Evolutionary conservation across 805 yeast genomes (phyloP).

Genomic region (Dipodascus geniculatus): DNA sequence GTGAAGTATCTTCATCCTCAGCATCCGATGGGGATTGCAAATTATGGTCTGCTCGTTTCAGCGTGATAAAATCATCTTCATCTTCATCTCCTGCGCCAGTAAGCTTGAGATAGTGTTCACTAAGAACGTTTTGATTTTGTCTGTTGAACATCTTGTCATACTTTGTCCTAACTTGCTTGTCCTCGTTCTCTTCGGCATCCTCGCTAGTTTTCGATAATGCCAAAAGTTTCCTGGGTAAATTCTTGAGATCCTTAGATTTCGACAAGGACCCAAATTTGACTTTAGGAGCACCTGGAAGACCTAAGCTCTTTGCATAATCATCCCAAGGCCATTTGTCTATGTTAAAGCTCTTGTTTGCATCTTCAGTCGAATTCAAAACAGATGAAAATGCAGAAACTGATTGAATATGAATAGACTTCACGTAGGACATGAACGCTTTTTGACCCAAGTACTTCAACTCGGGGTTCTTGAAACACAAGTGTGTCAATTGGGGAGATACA

Average conservation of each 20-base stretch:
- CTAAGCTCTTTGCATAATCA: constrained; percentile 75
- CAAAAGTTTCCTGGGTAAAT: constrained; percentile 61
- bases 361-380: constrained; percentile 16
- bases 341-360: constrained; percentile 77
- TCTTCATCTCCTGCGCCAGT: constrained; percentile 37
- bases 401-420: constrained; percentile 73
- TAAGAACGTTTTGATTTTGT: constrained; percentile 80
- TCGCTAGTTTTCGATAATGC: constrained; percentile 36
- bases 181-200: constrained; percentile 38
- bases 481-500: constrained; percentile 75
- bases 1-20: constrained; percentile 41
- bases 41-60: constrained; percentile 69
- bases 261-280: constrained; percentile 54
- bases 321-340: constrained; percentile 69
- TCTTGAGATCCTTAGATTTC: constrained; percentile 57
- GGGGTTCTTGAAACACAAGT: constrained; percentile 83
- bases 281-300: constrained; percentile 93
- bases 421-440: constrained; percentile 88
- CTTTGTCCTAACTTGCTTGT: constrained; percentile 58
- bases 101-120: constrained; percentile 76
- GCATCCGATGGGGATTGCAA: constrained; percentile 25
- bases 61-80: constrained; percentile 64
- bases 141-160: constrained; percentile 95
- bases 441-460: constrained; percentile 88
- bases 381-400: neutral